Evolutionary conservation across 2,329 filamentous ascomycete species (phyloP).

Genomic region (Calonectria montana): DNA sequence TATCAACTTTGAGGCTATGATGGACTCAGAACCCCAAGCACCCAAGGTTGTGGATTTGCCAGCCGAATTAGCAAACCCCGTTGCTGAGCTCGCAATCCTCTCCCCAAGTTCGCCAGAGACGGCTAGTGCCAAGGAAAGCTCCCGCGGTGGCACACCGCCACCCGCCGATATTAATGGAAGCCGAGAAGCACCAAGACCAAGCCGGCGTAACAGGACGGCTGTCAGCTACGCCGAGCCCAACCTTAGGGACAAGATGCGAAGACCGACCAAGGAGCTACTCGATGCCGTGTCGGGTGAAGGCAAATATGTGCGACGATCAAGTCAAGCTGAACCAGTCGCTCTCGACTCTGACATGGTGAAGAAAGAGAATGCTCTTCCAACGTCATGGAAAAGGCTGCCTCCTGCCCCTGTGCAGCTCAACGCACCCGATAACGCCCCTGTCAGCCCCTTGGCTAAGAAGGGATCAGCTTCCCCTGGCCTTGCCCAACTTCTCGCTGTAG

Average conservation of each 20-base stretch:
- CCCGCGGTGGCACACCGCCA: conserved; percentile 67
- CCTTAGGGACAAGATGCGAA: conserved; percentile 84
- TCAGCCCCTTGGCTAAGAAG: conserved; percentile 58
- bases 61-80: conserved; percentile 40
- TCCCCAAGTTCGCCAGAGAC: conserved; percentile 63
- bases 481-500: conserved; percentile 49
- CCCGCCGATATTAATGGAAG: conserved; percentile 66
- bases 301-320: conserved; percentile 60
- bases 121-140: conserved; percentile 47
- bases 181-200: conserved; percentile 71
- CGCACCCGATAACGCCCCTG: conserved; percentile 39
- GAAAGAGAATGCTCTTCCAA: conserved; percentile 46
- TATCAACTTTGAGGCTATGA: conserved; percentile 33
- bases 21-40: conserved; percentile 29
- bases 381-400: conserved; percentile 47
- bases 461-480: conserved; percentile 42
- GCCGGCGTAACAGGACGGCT: conserved; percentile 73
- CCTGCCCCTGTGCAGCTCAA: conserved; percentile 13
- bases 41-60: conserved; percentile 28
- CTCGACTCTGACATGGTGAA: conserved; percentile 46
- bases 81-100: conserved; percentile 55
- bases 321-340: conserved; percentile 45
- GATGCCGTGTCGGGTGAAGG: conserved; percentile 78
- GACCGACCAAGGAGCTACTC: conserved; percentile 79
- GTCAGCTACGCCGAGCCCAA: conserved; percentile 88